Evolutionary conservation across 2,329 filamentous ascomycete genomes (phyloP), one percentile per base, ranked within the genome.

Genomic region (Daldinia sp.): DNA sequence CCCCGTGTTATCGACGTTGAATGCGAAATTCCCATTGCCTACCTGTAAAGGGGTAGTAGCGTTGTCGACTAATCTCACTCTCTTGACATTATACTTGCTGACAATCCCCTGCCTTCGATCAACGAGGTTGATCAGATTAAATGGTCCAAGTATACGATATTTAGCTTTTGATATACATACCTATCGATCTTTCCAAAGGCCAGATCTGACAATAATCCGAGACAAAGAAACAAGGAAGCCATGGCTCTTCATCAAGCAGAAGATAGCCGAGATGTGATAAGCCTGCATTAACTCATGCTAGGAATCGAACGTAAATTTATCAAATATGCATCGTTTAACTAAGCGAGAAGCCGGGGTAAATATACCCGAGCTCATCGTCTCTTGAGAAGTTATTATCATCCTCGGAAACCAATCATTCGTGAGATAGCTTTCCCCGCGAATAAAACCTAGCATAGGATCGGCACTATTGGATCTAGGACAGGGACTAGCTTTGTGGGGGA

Each of bases 21-120:
- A 72, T 17, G 72, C 72, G 37, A 74, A 73, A 50, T 74, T 70
- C 2, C 72, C 72, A 54, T 74, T 74, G 8, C 71, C 72, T 15
- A 73, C 69, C 50, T 74, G 70, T 5, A 74, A 67, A 43, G 71
- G 69, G 11, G 72, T 73, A 1, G 71, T 73, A 15, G 49, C 58
- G 32, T 73, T 73, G 37, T 70, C 63, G n/a, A 73, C 66, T 19
- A 72, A 58, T 19, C 11, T 47, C 10, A 69, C 69, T 11, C 70
- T 70, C 30, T 65, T 54, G 21, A 73, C 59, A 55, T 71, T 71
- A 41, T 70, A 72, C 35, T 62, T 66, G 9, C 66, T 68, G 15
- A 73, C 68, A 8, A 72, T 51, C 3, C 15, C 55, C 23, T 67
- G 63, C 29, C 71, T 72, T 53, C 8, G 17, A 50, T 37, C 5